phyloP scores from a whole-genome alignment of 140 eudicot genomes.

The Flaveria floridana region DNA sequence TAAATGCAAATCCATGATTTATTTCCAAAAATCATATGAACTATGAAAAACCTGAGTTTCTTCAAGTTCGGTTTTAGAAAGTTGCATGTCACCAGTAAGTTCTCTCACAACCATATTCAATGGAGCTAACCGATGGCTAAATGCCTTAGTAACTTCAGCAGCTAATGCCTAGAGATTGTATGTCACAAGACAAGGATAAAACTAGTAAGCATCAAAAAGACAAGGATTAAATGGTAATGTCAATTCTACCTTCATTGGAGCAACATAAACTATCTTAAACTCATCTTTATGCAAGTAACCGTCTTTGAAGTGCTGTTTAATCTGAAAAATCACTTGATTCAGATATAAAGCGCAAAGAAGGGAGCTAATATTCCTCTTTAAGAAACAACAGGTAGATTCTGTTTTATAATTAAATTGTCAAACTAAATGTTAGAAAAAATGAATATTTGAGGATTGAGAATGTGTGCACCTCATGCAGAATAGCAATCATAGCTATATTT shows the following conservation, averaged over 20 bases:
- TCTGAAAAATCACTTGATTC: conserved; percentile 44
- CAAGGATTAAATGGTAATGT: conserved; percentile 13
- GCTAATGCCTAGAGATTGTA: conserved; percentile 76
- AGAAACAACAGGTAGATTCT: background rate
- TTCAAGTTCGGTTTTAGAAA: conserved; percentile 84
- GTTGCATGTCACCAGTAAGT: conserved; percentile 99
- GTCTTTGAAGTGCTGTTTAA: conserved; percentile 88
- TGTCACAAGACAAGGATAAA: background rate
- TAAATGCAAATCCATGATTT: conserved; percentile 9
- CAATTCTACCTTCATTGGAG: conserved; percentile 91
- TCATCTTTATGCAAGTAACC: conserved; percentile 94
- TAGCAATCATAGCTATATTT: conserved; percentile 93
- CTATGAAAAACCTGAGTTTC: conserved; percentile 77
- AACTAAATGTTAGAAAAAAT: background rate
- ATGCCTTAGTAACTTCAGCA: conserved; percentile 92
- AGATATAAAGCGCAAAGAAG: conserved; percentile 18
- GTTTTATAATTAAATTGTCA: conserved; percentile 5
- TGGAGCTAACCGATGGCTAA: conserved; percentile 88
- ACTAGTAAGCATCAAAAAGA: conserved; percentile 19
- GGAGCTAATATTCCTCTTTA: background rate
- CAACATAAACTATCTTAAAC: conserved; percentile 97
- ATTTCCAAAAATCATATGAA: conserved; percentile 23
- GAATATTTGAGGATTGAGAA: background rate
- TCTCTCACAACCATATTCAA: conserved; percentile 85
- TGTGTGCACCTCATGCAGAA: conserved; percentile 76